phyloP scores from a whole-genome alignment of 2,329 filamentous ascomycete species.

The Pseudogymnoascus sp. region DNA sequence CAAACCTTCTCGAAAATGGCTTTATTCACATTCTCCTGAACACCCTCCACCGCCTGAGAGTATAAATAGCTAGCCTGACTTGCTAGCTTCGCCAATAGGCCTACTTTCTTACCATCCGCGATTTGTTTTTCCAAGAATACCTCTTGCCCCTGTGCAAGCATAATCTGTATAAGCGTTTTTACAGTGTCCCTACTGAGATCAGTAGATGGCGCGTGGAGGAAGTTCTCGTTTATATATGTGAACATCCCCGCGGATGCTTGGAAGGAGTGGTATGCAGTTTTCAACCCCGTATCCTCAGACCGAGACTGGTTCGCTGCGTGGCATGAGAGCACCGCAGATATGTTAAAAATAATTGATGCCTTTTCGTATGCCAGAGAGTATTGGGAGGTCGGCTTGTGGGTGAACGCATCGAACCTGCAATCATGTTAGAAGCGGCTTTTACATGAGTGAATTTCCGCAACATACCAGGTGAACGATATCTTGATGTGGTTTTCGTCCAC shows the following conservation, averaged over 20 bases:
- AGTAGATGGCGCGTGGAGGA: constrained; percentile 92
- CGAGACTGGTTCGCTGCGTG: constrained; percentile 90
- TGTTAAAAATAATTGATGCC: constrained; percentile 98
- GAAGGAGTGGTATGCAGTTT: constrained; percentile 96
- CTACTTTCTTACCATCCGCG: constrained; percentile 84
- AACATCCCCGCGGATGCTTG: constrained; percentile 99
- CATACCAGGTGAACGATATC: constrained; percentile 93
- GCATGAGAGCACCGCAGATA: constrained; percentile 91
- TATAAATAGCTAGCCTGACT: constrained; percentile 87
- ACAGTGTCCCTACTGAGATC: constrained; percentile 93
- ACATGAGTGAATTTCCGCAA: constrained; percentile 8
- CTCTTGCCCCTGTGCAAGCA: constrained; percentile 92
- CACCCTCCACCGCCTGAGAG: constrained; percentile 75
- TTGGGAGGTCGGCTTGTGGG: constrained; percentile 92
- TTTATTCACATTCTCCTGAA: constrained; percentile 85
- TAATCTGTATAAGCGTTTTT: constrained; percentile 86
- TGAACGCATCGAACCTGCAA: constrained; percentile 95
- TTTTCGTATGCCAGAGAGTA: constrained; percentile 97
- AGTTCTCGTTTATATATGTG: constrained; percentile 99
- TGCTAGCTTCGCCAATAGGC: constrained; percentile 82
- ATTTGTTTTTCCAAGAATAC: constrained; percentile 97
- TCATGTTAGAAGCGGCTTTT: constrained; percentile 19
- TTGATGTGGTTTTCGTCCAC: constrained; percentile 99
- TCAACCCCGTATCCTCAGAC: constrained; percentile 84
- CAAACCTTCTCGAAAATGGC: constrained; percentile 93